These are phyloP conservation scores for Pleodorina starrii DNA, from an alignment of 139 green algal genomes.

Conservation along the genomic window DNA sequence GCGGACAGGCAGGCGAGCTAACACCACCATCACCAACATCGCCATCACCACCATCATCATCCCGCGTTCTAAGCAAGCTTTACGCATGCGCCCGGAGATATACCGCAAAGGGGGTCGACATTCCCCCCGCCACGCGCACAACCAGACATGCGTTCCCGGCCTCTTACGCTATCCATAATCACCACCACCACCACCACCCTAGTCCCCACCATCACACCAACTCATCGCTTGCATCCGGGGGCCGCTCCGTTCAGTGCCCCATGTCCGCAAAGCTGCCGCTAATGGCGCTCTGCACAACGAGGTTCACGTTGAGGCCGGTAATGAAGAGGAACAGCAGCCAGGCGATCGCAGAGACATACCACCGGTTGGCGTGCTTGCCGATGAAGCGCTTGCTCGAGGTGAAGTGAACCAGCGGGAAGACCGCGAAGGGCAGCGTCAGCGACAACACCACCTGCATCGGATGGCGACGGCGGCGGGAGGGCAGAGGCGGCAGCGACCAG, in stretches of 20 bases:
- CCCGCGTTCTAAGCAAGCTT: no score
- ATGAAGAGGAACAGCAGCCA: constrained; percentile 65
- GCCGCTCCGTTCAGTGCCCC: constrained; percentile 3
- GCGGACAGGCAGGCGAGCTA: no score
- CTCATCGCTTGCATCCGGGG: no score
- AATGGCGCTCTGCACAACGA: constrained; percentile 52
- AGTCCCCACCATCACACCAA: no score
- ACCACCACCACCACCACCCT: no score
- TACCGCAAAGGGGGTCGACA: no score
- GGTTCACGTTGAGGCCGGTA: constrained; percentile 66
- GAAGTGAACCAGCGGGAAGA: constrained; percentile 81
- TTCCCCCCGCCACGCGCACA: no score
- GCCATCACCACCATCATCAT: no score
- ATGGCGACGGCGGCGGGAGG: background rate
- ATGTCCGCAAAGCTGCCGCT: constrained; percentile 19
- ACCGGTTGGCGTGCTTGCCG: constrained; percentile 65
- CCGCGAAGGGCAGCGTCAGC: constrained; percentile 73
- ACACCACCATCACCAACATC: no score
- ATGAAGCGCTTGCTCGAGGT: constrained; percentile 60
- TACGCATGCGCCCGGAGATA: no score
- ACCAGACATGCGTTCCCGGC: no score
- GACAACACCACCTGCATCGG: constrained; percentile 72
- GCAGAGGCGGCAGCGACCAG: background rate
- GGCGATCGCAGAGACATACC: constrained; percentile 36
- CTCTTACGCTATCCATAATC: no score